phyloP scores from a whole-genome alignment of 2,329 filamentous ascomycete species.

The Colletotrichum destructivum region DNA sequence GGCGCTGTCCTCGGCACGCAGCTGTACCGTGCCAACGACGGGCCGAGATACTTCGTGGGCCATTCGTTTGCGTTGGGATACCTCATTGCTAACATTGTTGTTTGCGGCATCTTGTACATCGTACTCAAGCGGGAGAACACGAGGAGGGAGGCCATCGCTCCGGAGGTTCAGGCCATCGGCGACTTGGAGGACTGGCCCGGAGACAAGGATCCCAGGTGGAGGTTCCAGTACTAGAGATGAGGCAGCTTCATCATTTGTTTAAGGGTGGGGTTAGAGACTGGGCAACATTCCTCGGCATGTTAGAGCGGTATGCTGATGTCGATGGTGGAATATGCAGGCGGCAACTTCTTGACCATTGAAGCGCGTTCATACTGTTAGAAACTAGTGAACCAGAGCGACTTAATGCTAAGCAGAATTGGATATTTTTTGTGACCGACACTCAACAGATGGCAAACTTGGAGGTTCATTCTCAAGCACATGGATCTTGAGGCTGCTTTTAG shows the following conservation, averaged over 20 bases:
- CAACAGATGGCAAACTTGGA: too few species aligned
- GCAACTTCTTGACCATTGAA: too few species aligned
- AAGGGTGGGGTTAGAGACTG: background rate
- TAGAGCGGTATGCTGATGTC: too few species aligned
- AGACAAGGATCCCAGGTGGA: conserved; percentile 76
- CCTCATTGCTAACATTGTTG: conserved; percentile 69
- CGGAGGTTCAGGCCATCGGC: conserved; percentile 64
- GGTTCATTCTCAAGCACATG: too few species aligned
- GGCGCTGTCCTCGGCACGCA: conserved; percentile 80
- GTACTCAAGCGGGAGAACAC: conserved; percentile 72
- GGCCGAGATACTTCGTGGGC: conserved; percentile 75
- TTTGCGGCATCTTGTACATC: conserved; percentile 67
- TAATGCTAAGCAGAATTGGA: too few species aligned
- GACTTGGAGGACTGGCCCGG: conserved; percentile 70
- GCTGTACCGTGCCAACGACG: conserved; percentile 73
- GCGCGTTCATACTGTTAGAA: too few species aligned
- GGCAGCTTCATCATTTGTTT: background rate
- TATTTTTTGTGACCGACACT: too few species aligned
- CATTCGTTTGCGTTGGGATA: conserved; percentile 78
- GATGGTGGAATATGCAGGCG: too few species aligned
- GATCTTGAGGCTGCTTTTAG: too few species aligned
- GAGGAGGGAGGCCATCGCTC: conserved; percentile 60
- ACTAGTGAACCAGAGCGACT: too few species aligned
- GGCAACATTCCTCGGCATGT: too few species aligned
- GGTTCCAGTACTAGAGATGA: conserved; percentile 69